Evolutionary conservation across 441 rosid species (phyloP).

Genomic region (Biscutella auriculata): DNA sequence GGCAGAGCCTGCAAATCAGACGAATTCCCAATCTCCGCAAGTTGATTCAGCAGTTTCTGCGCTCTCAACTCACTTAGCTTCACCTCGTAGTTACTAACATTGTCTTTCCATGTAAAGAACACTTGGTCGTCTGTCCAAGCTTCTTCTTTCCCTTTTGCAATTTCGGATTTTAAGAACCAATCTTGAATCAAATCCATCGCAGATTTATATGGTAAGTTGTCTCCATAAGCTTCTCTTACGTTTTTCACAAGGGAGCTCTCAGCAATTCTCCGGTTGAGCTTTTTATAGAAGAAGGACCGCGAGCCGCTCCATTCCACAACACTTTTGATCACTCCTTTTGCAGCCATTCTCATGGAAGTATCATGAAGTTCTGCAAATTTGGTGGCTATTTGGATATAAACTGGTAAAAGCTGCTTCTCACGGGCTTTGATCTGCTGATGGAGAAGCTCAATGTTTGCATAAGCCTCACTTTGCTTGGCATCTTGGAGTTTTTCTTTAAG

Average conservation of each 20-base stretch:
- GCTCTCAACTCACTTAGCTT: constrained; percentile 66
- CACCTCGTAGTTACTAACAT: constrained; percentile 44
- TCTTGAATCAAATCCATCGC: constrained; percentile 56
- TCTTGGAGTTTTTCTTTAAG: constrained; percentile 61
- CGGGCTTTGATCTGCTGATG: constrained; percentile 69
- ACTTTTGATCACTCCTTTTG: constrained; percentile 85
- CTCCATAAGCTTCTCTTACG: constrained; percentile 65
- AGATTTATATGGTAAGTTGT: constrained; percentile 47
- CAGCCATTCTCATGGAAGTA: constrained; percentile 90
- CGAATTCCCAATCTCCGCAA: constrained; percentile 62
- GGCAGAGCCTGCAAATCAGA: constrained; percentile 81
- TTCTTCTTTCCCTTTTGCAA: constrained; percentile 41
- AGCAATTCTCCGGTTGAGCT: constrained; percentile 62
- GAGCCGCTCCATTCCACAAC: constrained; percentile 80
- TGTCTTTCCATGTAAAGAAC: constrained; percentile 80
- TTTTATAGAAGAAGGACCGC: constrained; percentile 60
- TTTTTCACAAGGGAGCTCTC: constrained; percentile 62
- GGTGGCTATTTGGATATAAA: constrained; percentile 88
- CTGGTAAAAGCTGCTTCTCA: constrained; percentile 83
- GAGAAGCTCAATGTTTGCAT: constrained; percentile 36
- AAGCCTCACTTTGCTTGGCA: constrained; percentile 42
- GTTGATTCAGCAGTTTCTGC: constrained; percentile 62
- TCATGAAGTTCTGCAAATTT: constrained; percentile 95
- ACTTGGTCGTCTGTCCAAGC: constrained; percentile 77
- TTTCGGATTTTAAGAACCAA: constrained; percentile 65